These are phyloP conservation scores for Hymenoscyphus infarciens DNA, from an alignment of 2,329 filamentous ascomycete genomes.

Conservation along the genomic window DNA sequence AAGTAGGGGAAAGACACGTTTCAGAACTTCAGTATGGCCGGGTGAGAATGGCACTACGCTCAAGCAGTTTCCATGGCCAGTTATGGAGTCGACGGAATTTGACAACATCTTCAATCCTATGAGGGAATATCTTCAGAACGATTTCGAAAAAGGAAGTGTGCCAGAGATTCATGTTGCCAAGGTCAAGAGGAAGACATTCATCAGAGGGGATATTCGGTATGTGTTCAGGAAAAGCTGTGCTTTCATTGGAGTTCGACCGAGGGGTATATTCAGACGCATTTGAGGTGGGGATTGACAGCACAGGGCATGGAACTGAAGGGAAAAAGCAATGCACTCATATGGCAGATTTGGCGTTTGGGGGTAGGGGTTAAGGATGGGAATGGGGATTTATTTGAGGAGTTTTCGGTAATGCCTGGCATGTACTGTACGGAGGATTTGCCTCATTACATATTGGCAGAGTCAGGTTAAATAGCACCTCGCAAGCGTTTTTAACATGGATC, in stretches of 20 bases:
- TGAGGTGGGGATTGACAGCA: constrained; percentile 10
- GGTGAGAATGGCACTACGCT: constrained; percentile 31
- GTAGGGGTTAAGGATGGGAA: not conserved
- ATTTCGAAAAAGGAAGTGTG: constrained; percentile 22
- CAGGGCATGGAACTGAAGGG: not conserved
- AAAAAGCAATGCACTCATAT: too few relatives aligned
- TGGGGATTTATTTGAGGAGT: too few relatives aligned
- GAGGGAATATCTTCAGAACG: constrained; percentile 26
- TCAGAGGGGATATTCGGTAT: constrained; percentile 31
- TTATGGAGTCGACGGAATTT: constrained; percentile 16
- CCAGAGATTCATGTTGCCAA: constrained; percentile 30
- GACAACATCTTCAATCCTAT: constrained; percentile 26
- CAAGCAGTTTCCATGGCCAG: constrained; percentile 17
- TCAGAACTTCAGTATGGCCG: constrained; percentile 32
- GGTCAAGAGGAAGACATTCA: constrained; percentile 31
- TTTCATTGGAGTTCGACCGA: constrained; percentile 26
- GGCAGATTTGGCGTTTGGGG: not conserved
- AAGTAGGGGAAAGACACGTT: constrained; percentile 28
- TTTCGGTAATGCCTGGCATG: too few relatives aligned
- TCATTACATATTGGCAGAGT: too few relatives aligned
- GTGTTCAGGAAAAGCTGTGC: constrained; percentile 29
- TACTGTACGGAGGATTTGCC: too few relatives aligned
- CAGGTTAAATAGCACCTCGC: too few relatives aligned
- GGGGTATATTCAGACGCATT: constrained; percentile 27
- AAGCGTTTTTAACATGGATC: too few relatives aligned